Percentiles rank a stretch among this genome's conserved stretches.
phyloP scores from a whole-genome alignment of 2,329 filamentous ascomycete species.

The Lachnellula arida region DNA sequence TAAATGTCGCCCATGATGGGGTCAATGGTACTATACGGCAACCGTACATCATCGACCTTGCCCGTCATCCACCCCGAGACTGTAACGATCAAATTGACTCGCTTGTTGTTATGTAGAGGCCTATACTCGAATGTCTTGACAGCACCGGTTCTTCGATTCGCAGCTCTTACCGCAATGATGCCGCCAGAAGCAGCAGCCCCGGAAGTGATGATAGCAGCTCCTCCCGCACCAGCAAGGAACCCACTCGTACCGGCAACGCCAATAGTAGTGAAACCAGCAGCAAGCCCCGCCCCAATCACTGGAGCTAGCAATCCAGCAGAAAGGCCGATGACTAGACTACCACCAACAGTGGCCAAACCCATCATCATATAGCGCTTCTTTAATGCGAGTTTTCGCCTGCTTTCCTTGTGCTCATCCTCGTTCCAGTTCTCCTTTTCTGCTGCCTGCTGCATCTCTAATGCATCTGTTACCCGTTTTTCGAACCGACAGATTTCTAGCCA shows the following conservation, averaged over 20 bases:
- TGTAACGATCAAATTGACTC: conserved; percentile 91
- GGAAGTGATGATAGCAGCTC: conserved; percentile 90
- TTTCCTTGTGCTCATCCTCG: conserved; percentile 89
- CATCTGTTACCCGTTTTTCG: conserved; percentile 94
- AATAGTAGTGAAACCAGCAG: conserved; percentile 91
- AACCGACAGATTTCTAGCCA: conserved; percentile 96
- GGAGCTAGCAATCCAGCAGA: conserved; percentile 89
- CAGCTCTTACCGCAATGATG: conserved; percentile 79
- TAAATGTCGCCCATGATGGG: conserved; percentile 98
- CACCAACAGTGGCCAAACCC: conserved; percentile 93
- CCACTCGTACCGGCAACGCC: conserved; percentile 83
- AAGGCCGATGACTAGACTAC: conserved; percentile 89
- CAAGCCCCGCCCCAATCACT: conserved; percentile 88
- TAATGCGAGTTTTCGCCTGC: conserved; percentile 71
- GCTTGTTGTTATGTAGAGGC: conserved; percentile 95
- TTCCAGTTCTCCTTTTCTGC: conserved; percentile 97
- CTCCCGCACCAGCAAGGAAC: conserved; percentile 87
- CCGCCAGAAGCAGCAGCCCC: conserved; percentile 81
- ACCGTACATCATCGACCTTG: conserved; percentile 90
- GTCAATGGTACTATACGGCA: conserved; percentile 94
- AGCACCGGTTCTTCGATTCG: conserved; percentile 80
- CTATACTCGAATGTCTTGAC: conserved; percentile 97
- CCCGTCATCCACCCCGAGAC: conserved; percentile 98
- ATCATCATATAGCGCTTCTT: conserved; percentile 89
- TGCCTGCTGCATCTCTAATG: conserved; percentile 94